Percentiles rank a stretch among this genome's conserved stretches.
These are phyloP conservation scores for Mycena crocata DNA, from an alignment of 768 basidiomycete species.

Conservation along the genomic window DNA sequence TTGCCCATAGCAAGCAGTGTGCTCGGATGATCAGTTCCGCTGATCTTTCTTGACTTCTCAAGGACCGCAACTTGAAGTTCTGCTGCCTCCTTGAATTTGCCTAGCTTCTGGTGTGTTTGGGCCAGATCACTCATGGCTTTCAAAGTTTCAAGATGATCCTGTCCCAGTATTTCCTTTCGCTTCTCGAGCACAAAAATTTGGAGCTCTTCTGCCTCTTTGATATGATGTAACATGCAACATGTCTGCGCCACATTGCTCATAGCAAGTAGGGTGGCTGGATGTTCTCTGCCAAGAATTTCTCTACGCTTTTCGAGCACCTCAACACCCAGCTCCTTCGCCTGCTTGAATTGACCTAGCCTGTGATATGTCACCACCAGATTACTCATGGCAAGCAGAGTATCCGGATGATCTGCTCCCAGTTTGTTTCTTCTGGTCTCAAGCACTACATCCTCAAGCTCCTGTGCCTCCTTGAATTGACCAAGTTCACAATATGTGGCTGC, in stretches of 20 bases:
- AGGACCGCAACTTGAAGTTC: not conserved
- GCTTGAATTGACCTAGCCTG: not conserved
- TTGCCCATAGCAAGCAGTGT: constrained; percentile 2
- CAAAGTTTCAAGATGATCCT: not conserved
- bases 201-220: not conserved
- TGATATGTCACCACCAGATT: constrained; percentile 17
- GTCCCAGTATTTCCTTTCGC: not conserved
- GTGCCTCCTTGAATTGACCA: constrained; percentile 6
- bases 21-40: not conserved
- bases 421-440: not conserved
- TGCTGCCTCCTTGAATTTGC: not conserved
- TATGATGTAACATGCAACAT: not conserved
- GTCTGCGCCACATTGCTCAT: not conserved
- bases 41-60: not conserved
- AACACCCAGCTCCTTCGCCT: constrained; percentile 5
- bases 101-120: not conserved
- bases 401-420: constrained; percentile 18
- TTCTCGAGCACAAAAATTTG: not conserved
- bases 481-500: constrained; percentile 6
- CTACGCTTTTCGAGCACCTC: not conserved
- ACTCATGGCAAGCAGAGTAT: constrained; percentile 7
- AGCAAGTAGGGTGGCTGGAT: constrained; percentile 13
- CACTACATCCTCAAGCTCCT: constrained; percentile 5
- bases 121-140: not conserved
- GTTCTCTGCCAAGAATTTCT: not conserved